These are phyloP conservation scores for Fraxinus floribunda DNA, from an alignment of 305 asterid species.

Conservation along the genomic window DNA sequence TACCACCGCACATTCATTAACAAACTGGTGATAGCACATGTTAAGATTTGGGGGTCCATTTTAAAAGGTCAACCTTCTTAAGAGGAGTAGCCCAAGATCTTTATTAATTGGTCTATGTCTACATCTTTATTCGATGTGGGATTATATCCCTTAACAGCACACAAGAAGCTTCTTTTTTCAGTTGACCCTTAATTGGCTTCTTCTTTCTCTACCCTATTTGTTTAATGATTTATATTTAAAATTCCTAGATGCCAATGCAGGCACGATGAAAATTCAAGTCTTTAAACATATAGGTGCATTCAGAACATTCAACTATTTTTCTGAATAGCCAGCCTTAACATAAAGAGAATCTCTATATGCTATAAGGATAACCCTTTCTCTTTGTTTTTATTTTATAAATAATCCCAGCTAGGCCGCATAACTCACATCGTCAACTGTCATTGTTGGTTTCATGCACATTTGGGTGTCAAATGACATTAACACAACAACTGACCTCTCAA, in stretches of 20 bases:
- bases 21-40: not conserved
- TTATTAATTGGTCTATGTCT: too few relatives aligned
- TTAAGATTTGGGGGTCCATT: too few relatives aligned
- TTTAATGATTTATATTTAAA: conserved; percentile 9
- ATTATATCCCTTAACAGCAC: too few relatives aligned
- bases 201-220: conserved; percentile 10
- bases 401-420: not conserved
- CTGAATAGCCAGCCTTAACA: not conserved
- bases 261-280: not conserved
- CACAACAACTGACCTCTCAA: not conserved
- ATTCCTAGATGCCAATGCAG: conserved; percentile 17
- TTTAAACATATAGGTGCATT: not conserved
- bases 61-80: too few relatives aligned
- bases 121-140: too few relatives aligned
- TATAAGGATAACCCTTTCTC: not conserved
- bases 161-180: not conserved
- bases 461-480: not conserved
- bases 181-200: conserved; percentile 17
- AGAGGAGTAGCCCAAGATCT: too few relatives aligned
- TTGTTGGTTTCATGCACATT: not conserved
- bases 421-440: not conserved
- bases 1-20: not conserved
- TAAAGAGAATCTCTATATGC: not conserved
- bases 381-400: not conserved
- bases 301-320: not conserved